Evolutionary conservation across 495 filamentous ascomycete species (phyloP), one percentile per base, ranked within the genome.

Genomic region (Aspergillus mulundensis): DNA sequence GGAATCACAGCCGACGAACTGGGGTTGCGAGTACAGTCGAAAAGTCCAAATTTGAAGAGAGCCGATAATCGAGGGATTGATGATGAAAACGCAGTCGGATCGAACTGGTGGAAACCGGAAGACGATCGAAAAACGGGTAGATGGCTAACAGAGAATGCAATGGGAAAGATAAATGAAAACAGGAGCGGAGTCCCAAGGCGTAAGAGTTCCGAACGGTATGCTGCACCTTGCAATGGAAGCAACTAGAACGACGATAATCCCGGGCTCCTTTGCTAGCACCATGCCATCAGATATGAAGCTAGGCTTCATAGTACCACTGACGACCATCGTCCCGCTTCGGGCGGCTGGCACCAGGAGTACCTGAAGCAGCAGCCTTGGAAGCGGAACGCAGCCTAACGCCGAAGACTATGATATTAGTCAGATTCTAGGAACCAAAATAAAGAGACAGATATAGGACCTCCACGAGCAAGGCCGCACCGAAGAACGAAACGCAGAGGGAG

Each of bases 331-430:
- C 82, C 79, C 86, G 89, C 83, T 89, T 88, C 70, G 85, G 81
- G 70, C 86, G 87, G 73, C 88, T 84, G 68, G 79, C 79, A 68
- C 83, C 82, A 73, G 85, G 80, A 78, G 70, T 66, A 70, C 71
- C 70, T 68, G 79, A 77, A 79, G 83, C 85, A 80, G 87, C 86
- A 74, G 85, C 88, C 76, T 90, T 92, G 60, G 88, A 90, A 81
- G 90, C 88, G 80, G 90, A 92, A 81, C 89, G 90, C 78, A 93
- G 89, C 90, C 90, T 95, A 84, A 84, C 86, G 87, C 81, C 86
- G 87, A 80, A 88, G 83, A 89, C 87, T 90, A 87, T 84, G 82
- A 82, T 74, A 88, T 89, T 87, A 90, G 88, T 88, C 84, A 86
- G 79, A 81, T 78, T 81, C 77, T 80, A 77, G 77, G 80, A 84